Percentiles rank a stretch among this genome's conserved stretches.
Evolutionary conservation across 352 stramenopile genomes (phyloP).

Genomic region (Phytopythium sindhum): DNA sequence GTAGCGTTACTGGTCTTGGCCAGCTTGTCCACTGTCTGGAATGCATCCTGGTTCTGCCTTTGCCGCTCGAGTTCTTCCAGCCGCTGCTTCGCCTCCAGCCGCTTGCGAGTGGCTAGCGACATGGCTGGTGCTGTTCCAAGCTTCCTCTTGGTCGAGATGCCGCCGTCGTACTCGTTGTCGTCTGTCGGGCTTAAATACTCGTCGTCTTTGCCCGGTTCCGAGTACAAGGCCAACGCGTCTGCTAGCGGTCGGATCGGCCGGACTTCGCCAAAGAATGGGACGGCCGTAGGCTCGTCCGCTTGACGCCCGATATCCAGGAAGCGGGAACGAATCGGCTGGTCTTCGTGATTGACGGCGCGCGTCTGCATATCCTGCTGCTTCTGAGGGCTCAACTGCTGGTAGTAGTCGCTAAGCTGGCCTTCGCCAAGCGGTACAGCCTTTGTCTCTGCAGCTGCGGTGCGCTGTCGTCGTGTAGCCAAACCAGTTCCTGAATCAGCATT

Average conservation of each 20-base stretch:
- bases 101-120: slow-evolving; percentile 37
- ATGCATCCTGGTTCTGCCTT: slow-evolving; percentile 4
- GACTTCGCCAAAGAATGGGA: slow-evolving; percentile 15
- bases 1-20: not conserved
- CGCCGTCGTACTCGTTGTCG: slow-evolving; percentile 22
- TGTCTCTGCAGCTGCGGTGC: too few relatives aligned
- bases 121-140: not conserved
- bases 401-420: not conserved
- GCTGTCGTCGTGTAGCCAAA: not conserved
- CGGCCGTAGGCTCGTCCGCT: not conserved
- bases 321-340: slow-evolving; percentile 36
- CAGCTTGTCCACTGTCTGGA: not conserved
- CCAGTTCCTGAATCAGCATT: not conserved
- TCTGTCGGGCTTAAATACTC: slow-evolving; percentile 6
- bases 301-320: slow-evolving; percentile 13
- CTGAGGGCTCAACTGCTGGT: slow-evolving; percentile 32
- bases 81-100: slow-evolving; percentile 46
- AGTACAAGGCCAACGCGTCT: not conserved
- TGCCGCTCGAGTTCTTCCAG: slow-evolving; percentile 15
- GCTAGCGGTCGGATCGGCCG: slow-evolving; percentile 36
- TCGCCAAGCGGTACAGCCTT: not conserved
- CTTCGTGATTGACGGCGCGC: slow-evolving; percentile 18
- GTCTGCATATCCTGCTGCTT: slow-evolving; percentile 44
- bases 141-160: slow-evolving; percentile 5
- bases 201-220: not conserved